Conservation (phyloP, 2,329 filamentous ascomycete genomes). For the Emericellopsis cladophorae region DNA sequence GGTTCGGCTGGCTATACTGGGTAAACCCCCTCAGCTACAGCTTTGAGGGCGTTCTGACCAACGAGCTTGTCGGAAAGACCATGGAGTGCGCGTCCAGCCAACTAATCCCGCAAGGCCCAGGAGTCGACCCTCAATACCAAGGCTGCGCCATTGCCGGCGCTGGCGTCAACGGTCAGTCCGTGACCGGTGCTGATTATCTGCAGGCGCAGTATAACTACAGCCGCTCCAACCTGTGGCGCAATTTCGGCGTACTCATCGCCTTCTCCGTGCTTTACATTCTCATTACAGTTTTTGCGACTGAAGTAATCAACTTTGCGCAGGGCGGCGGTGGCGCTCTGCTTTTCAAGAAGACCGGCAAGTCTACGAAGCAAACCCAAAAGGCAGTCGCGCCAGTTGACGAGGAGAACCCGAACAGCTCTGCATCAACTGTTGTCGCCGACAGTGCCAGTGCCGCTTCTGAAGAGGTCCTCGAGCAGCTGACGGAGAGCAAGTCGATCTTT, state of each 20-base stretch:
- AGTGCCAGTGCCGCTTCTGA: neutral
- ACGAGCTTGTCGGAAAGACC: constrained; percentile 37
- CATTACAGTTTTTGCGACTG: constrained; percentile 54
- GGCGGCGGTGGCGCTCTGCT: constrained; percentile 55
- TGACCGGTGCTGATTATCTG: constrained; percentile 43
- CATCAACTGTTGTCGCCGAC: constrained; percentile 1
- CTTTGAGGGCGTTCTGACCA: constrained; percentile 47
- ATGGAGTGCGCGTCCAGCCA: constrained; percentile 33
- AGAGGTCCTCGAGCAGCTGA: constrained; percentile 10
- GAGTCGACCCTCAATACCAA: constrained; percentile 27
- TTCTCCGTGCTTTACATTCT: constrained; percentile 63
- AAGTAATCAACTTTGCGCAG: constrained; percentile 49
- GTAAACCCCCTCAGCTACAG: constrained; percentile 53
- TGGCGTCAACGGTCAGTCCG: constrained; percentile 25
- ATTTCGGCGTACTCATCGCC: constrained; percentile 62
- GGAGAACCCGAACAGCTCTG: constrained; percentile 21
- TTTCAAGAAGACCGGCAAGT: constrained; percentile 55
- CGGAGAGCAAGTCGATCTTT: constrained; percentile 33
- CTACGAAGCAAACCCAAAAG: constrained; percentile 30
- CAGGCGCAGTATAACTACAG: constrained; percentile 38
- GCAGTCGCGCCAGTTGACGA: constrained; percentile 13
- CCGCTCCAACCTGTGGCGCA: constrained; percentile 49
- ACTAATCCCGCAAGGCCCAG: constrained; percentile 32
- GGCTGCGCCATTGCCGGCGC: constrained; percentile 45
- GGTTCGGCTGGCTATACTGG: constrained; percentile 56